Evolutionary conservation across 192 early-diverging fungal genomes (phyloP), one percentile per base, ranked within the genome.

Genomic region (Backusella australiensis): DNA sequence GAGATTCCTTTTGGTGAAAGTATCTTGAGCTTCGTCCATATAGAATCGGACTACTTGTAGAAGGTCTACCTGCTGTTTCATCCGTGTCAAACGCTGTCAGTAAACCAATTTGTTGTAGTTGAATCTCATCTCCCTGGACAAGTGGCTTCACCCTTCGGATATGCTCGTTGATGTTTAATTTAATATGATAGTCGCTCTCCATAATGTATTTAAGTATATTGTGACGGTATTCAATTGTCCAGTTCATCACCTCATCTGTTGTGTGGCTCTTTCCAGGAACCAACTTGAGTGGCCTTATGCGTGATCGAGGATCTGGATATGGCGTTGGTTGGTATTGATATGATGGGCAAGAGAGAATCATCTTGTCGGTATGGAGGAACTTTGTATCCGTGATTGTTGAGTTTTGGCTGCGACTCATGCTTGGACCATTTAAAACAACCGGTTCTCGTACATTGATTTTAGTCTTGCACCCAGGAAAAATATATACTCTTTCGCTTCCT

Each of bases 261-360:
- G 56, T 14, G 12, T 63, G 26, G 4, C 6, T n/a, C n/a, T 29
- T 63, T 26, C 7, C 26, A 85, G 85, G 14, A 77, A 74, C 67
- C 84, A 85, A 14, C 80, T 78, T n/a, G 53, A 78, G 59, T 80
- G 80, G 68, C 82, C 85, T 19, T 84, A 81, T 26, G 68, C 69
- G 7, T 56, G 77, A 19, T 59, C 72, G 23, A 14, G 56, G 56
- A 63, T 63, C 56, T 71, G 63, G 67, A 63, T 26, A 23, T 63
- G 23, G 12, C 1, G 9, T 29, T 9, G 23, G 23, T 73, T 69
- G 73, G 77, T 65, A 17, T 41, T 69, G 41, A 76, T 72, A 59
- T 23, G 75, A 67, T 14, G 76, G 75, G 21, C 53, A 29, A 8
- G 80, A 79, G 63, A 80, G 74, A 26, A 83, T 75, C 32, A 78